Base-by-base conservation (phyloP, 1,139 yeast species). In the Candida tunisiensis region DNA sequence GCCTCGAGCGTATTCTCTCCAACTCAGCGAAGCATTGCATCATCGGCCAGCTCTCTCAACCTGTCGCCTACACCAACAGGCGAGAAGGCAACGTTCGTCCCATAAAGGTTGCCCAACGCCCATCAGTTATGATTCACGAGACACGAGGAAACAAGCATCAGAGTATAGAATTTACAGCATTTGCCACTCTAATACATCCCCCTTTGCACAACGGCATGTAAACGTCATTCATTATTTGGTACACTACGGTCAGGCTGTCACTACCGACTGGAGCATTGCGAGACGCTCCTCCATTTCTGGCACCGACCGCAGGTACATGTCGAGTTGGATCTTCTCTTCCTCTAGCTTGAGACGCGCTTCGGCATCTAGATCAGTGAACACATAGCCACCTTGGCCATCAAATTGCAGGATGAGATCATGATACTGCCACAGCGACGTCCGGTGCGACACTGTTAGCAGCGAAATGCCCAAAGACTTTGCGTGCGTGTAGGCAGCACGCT, bases 391-490 rank as follows among this genome's bases (percentile, higher is more conserved):
- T 44, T 74, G 70, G 11, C 92, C 92, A 45, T 77, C 88, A 47
- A 83, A 82, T 49, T 82, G 85, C 36, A 85, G 59, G 34, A 85
- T 66, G 42, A 68, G 65, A 36, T 74, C 70, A 51, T 85, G 96
- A 59, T 82, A 85, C 50, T 78, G 80, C 95, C 95, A 85, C 38
- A 85, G 57, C 8, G 92, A 80, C 3, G 93, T 75, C 39, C 95
- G 63, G 51, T 85, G 95, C 27, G 94, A 88, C 10, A 85, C 96
- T 0, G 94, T 80, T 27, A 85, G 57, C 20, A 85, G 64, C 0
- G 95, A 78, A 31, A 83, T 82, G 0, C 83, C 83, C 37, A 80
- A 60, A 16, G 63, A 59, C 44, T 77, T 80, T 0, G 95, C 94
- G 46, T 79, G 80, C 28, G 70, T 55, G 47, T 85, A 85, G 82